Base-by-base conservation (phyloP, 2,329 filamentous ascomycete species). In the Colletotrichum tofieldiae region DNA sequence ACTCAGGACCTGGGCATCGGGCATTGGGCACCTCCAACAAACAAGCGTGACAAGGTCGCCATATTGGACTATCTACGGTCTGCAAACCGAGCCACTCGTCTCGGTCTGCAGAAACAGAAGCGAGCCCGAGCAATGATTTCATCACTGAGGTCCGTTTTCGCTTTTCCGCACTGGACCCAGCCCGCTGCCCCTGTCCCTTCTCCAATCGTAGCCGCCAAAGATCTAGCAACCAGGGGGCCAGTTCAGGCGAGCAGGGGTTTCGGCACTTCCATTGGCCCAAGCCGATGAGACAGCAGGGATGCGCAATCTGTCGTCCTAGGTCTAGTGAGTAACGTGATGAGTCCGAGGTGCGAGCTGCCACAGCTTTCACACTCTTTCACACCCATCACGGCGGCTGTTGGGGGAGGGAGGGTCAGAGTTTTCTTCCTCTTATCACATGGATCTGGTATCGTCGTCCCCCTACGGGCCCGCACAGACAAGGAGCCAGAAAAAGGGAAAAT, bases 181-280 rank as follows among this genome's bases (percentile, higher is more conserved):
- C 56, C 35, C 18, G 9, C 39, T 32, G 26, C 43, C 71, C 71
- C 60, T 71, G 71, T 62, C 61, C 7, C 73, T 75, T 76, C 74
- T 75, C 79, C 80, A 81, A 81, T 80, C 75, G 77, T 77, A 80
- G 78, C 77, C 79, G 79, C 79, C 79, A 79, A 77, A 75, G 73
- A 68, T 73, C 71, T 74, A 59, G 67, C 69, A 75, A 78, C 79
- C 75, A 72, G 79, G 80, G 67, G 64, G 65, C 58, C 51, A 45
- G 67, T 75, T 77, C 74, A 74, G 68, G 55, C 69, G 74, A 61
- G 72, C 80, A 81, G 73, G 81, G 82, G 77, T 77, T 77, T 77
- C 60, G n/a, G 39, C n/a, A 37, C 62, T 63, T 52, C 72, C 47
- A 84, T 83, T 84, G 82, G 82, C 64, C 59, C 68, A 26, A 32